Base-by-base conservation (phyloP, 495 filamentous ascomycete genomes). In the Aspergillus nanangensis region DNA sequence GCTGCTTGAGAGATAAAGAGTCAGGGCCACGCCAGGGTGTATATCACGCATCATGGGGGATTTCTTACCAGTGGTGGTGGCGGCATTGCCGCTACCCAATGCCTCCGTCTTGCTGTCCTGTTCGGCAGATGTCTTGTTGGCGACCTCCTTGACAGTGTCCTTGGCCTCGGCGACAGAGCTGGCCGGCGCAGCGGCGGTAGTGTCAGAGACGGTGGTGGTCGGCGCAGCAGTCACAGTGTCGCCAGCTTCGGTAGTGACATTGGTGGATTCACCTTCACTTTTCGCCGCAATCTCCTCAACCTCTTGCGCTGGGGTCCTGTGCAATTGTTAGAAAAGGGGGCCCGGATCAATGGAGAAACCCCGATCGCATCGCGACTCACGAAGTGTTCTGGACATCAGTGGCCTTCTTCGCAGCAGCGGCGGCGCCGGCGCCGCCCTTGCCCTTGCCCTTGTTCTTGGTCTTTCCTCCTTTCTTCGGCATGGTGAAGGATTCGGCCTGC, bases 391-490 rank as follows among this genome's bases (percentile, higher is more conserved):
- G 70, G 21, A 65, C 55, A 32, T 63, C 58, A 8, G 57, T 52
- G 38, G 41, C 55, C 47, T 61, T 61, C 53, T 69, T 66, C 41
- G 56, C 60, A 20, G 62, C 62, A 5, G 57, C 59, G 23, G 51
- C 50, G 35, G 47, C 58, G 20, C 47, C 53, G 27, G 50, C 60
- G 15, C 53, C 55, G 43, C 58, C 55, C 55, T 62, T 63, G 38
- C 44, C 48, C 55, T 69, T 70, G 45, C 52, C 55, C 56, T 67
- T 68, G 42, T 59, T 62, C 50, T 60, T 59, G 36, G 56, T 60
- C 60, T 73, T 73, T 57, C 70, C 70, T 54, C 70, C 66, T 51
- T 70, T 73, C 63, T 70, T 73, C 31, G 65, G 27, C 70, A 73
- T 73, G 47, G 25, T 62, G 63, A 24, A 34, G 23, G 38, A 37